phyloP scores from a whole-genome alignment of 1,284 basidiomycete species.

The Omphalotus olearius region DNA sequence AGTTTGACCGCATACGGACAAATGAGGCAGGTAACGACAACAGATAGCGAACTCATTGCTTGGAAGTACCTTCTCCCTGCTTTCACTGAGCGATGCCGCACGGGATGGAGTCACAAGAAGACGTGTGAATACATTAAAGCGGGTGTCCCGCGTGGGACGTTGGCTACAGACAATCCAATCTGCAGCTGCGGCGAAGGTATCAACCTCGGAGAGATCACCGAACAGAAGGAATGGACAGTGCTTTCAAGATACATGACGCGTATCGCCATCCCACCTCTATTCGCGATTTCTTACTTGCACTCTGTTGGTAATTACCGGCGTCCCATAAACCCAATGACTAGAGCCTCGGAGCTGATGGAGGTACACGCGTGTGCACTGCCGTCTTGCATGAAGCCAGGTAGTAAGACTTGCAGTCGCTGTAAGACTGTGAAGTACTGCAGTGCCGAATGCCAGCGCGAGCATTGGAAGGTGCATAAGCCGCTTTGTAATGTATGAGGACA shows the following conservation, averaged over 20 bases:
- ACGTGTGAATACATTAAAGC: conserved; percentile 27
- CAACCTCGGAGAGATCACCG: conserved; percentile 24
- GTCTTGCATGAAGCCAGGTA: conserved; percentile 12
- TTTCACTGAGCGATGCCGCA: conserved; percentile 32
- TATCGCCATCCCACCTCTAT: conserved; percentile 30
- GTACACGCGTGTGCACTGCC: no score
- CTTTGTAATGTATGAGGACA: no score
- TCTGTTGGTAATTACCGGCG: conserved; percentile 17
- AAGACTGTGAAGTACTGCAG: conserved; percentile 25
- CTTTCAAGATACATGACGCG: conserved; percentile 29
- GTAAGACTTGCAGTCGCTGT: conserved; percentile 20
- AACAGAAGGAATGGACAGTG: conserved; percentile 23
- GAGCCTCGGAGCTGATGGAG: conserved; percentile 1
- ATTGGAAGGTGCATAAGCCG: conserved; percentile 26
- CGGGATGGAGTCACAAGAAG: conserved; percentile 27
- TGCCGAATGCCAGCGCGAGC: conserved; percentile 23
- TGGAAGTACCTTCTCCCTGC: conserved; percentile 34
- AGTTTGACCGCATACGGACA: conserved; percentile 12
- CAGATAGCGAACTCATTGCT: conserved; percentile 23
- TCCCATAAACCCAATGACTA: conserved; percentile 21
- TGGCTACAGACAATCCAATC: conserved; percentile 24
- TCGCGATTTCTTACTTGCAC: conserved; percentile 33
- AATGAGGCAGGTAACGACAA: conserved; percentile 14
- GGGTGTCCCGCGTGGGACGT: conserved; percentile 25
- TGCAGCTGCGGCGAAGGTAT: conserved; percentile 35